Evolutionary conservation across 805 yeast species (phyloP), one percentile per base, ranked within the genome.

Genomic region (Myxozyma sirexii): DNA sequence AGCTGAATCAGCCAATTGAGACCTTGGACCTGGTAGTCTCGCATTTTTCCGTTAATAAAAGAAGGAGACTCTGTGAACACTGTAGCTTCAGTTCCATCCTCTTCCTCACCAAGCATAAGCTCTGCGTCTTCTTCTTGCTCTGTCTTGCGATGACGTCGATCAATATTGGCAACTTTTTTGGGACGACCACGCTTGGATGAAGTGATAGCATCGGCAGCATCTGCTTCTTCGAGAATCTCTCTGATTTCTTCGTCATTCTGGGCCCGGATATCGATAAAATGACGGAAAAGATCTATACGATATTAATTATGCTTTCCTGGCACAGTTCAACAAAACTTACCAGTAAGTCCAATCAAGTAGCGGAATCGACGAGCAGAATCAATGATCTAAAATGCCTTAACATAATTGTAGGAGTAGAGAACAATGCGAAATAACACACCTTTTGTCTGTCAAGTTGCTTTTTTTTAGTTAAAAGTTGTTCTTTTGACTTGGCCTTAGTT

Each of bases 91-190:
- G 56, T 38, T 6, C 57, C 60, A 7, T 69, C 88, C 50, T 78
- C 83, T 63, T 83, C 90, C 72, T 90, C 97, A 59, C 88, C 97
- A 57, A 85, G 83, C 69, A 93, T 80, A 59, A 93, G 79, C 72
- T 93, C 97, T 1, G 90, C 96, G 72, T 93, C 98, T 74, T 93
- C 99, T 73, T 93, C 97, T 74, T 90, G 87, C 74, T 94, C 98
- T 0, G 97, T 85, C 70, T 92, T 94, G 65, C 97, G 81, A 56
- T 88, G 84, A 50, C 94, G 85, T 27, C 77, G 76, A 41, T 70
- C 73, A 26, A 58, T 67, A 52, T 65, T 46, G 60, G 66, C 27
- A 4, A 64, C 60, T 56, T 54, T 66, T 64, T 56, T 56, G 60
- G 64, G 54, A 52, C 49, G 45, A 5, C 59, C 59, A 57, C 70